Evolutionary conservation across 352 stramenopile genomes (phyloP).

Genomic region (Plasmopara halstedii): DNA sequence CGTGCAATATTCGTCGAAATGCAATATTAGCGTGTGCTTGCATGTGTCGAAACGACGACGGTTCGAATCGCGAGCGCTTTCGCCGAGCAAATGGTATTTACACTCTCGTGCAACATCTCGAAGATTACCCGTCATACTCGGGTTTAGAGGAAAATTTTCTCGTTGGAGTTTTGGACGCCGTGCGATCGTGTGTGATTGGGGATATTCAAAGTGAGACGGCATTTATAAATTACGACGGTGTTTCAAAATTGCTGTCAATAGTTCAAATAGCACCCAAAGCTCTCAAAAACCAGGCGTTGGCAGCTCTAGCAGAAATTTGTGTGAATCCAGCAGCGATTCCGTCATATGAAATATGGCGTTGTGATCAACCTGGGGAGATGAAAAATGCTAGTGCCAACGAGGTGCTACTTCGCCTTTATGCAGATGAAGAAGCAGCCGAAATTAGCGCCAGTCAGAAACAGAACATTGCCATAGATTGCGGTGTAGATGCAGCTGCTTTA

Average conservation of each 20-base stretch:
- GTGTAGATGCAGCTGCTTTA: constrained; percentile 1
- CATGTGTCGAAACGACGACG: constrained; percentile 47
- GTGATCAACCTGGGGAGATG: constrained; percentile 33
- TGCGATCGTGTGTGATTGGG: constrained; percentile 58
- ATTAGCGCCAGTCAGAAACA: constrained; percentile 3
- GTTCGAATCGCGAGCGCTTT: constrained; percentile 46
- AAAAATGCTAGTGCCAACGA: constrained; percentile 50
- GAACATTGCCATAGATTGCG: constrained; percentile 9
- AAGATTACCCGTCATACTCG: constrained; percentile 40
- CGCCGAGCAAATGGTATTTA: constrained; percentile 36
- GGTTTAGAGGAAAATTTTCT: constrained; percentile 68
- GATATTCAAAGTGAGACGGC: constrained; percentile 38
- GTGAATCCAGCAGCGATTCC: constrained; percentile 64
- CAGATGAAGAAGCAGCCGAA: constrained; percentile 45
- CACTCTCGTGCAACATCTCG: constrained; percentile 31
- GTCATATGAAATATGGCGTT: constrained; percentile 55
- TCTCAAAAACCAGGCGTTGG: constrained; percentile 53
- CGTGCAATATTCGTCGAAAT: constrained; percentile 58
- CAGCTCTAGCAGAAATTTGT: constrained; percentile 56
- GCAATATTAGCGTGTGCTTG: constrained; percentile 46
- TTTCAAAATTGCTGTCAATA: constrained; percentile 51
- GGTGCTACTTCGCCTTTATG: constrained; percentile 62
- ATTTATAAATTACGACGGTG: constrained; percentile 56
- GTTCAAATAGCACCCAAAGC: constrained; percentile 43
- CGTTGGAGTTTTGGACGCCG: constrained; percentile 50